Evolutionary conservation across 116 monocot species (phyloP), one percentile per base, ranked within the genome.

Genomic region (Trichopus zeylanicus): DNA sequence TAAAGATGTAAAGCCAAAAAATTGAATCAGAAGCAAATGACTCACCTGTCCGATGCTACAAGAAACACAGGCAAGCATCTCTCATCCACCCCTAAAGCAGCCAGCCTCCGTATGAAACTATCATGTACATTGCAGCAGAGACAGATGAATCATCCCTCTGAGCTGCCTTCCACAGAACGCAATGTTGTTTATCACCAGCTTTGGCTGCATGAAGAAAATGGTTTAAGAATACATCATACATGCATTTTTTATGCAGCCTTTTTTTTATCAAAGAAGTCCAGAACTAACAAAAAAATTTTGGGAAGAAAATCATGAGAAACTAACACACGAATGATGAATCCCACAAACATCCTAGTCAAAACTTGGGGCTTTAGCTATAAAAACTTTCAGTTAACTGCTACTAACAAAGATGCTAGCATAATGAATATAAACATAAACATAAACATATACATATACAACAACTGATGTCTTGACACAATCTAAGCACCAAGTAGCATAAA

Each of bases 151-250:
- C 83, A 70, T 89, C 93, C 15, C 58, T 61, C 31, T 35, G 56
- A 21, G 55, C 47, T n/a, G 89, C 78, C 69, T 78, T 86, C 51
- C 83, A 63, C 73, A 94, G 68, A 35, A 94, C 60, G 52, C 89
- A 48, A 94, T 81, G 58, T 89, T 94, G 62, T 94, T 89, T 72
- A 89, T 70, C 32, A 94, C 73, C 62, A 94, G 67, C 64, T 94
- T 94, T 70, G 94, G 94, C 94, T 94, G 81, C 81, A 68, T 37
- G 18, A 29, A 61, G n/a, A 37, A 33, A 24, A 37, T 51, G 42
- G 13, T n/a, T 42, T 42, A 15, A 33, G 6, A 33, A 33, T 8
- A 4, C 8, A 33, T 5, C 12, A 16, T 42, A 13, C 13, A n/a
- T n/a, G n/a, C n/a, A n/a, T n/a, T n/a, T n/a, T n/a, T n/a, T n/a